Base-by-base conservation (phyloP, 352 stramenopile genomes). In the Pythium dissotocum region DNA sequence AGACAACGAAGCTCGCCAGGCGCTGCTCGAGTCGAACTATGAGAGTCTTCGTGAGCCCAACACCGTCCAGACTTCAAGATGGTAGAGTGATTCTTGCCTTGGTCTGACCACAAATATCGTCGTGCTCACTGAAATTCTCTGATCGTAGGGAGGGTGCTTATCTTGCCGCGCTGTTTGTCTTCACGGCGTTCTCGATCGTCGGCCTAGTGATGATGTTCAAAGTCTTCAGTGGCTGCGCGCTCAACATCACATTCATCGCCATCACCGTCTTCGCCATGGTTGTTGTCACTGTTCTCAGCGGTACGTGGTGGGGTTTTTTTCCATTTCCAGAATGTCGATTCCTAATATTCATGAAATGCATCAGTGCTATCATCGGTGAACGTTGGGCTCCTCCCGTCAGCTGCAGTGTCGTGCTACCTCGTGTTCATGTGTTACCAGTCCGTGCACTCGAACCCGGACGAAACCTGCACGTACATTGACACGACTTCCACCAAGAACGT, bases 371-470 rank as follows among this genome's bases (percentile, higher is more conserved):
- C 73, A 33, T 90, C 82, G 82, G 72, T 83, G 32, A 85, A 86
- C 42, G 77, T 80, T 7, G 85, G 85, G 2, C 63, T 94, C 18
- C 70, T 94, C 10, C 85, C 85, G 5, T 76, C 85, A 6, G 70
- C 79, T 6, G 73, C 72, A 18, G 76, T 91, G 38, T 77, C 82
- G 12, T 69, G 77, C 28, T 94, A 91, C 58, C 75, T 88, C 35
- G 75, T 89, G 16, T 81, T 89, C 40, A 70, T 94, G 58, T 91
- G 83, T 58, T 94, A 88, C 61, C 80, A 94, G 63, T 76, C 85
- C 2, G 73, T 94, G 16, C 77, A 72, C 59, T 76, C 83, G 35
- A 94, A 94, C 62, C 82, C 85, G 14, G 78, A 89, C 44, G 79
- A 73, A 6, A 71, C 71, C 4, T 90, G 82, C 61, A 72, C 72